These are phyloP conservation scores for Backusella luteola DNA, from an alignment of 192 early-diverging fungal species.

Conservation along the genomic window DNA sequence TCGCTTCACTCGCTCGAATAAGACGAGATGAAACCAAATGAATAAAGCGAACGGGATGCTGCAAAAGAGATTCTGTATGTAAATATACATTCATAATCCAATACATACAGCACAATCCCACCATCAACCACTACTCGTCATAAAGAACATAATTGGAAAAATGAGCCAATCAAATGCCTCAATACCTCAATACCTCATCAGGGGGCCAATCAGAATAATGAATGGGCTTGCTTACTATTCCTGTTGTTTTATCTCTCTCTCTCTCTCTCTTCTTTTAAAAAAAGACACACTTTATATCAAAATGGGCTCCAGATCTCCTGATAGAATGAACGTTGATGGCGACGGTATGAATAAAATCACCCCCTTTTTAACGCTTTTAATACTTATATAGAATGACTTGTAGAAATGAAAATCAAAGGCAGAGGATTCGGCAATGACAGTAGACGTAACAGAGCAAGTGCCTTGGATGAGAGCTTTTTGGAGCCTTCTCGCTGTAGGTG, in stretches of 20 bases:
- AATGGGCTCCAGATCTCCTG: slow-evolving; percentile 11
- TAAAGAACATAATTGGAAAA: too few relatives aligned
- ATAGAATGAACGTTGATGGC: slow-evolving; percentile 28
- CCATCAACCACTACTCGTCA: too few relatives aligned
- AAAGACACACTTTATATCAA: neutral
- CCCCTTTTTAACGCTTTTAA: neutral
- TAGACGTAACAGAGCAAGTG: neutral
- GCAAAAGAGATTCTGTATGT: too few relatives aligned
- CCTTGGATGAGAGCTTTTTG: neutral
- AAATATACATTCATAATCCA: too few relatives aligned
- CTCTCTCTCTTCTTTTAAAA: neutral
- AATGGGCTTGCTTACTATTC: neutral
- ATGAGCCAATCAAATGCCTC: neutral
- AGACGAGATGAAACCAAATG: neutral
- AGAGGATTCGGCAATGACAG: slow-evolving; percentile 1
- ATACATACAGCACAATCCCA: too few relatives aligned
- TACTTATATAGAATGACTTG: neutral
- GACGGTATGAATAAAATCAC: slow-evolving; percentile 9
- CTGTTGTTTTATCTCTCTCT: neutral
- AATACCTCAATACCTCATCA: neutral
- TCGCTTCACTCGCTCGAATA: neutral
- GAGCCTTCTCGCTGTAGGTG: slow-evolving; percentile 28
- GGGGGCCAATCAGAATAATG: neutral
- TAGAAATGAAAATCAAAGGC: slow-evolving; percentile 14
- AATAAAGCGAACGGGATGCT: neutral